Conservation (phyloP, 1,284 basidiomycete species). For the Ceratobasidium sp. region DNA sequence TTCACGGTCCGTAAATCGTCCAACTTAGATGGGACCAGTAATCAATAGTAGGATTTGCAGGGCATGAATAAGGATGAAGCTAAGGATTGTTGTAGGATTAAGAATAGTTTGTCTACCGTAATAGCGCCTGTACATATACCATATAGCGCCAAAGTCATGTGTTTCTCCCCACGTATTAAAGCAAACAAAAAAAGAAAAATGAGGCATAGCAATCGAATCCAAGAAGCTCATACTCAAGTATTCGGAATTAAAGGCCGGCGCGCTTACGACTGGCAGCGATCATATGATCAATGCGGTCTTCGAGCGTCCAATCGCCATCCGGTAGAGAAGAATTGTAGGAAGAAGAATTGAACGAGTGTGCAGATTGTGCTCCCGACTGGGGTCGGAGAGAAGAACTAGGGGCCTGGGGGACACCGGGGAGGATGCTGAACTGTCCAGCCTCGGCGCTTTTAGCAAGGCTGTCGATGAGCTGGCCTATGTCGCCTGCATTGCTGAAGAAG, state of each 20-base stretch:
- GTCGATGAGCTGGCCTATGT: conserved; percentile 83
- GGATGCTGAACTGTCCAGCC: conserved; percentile 79
- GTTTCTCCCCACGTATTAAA: background rate
- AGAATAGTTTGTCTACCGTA: conserved; percentile 9
- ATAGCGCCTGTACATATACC: conserved; percentile 19
- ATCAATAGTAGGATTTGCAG: conserved; percentile 35
- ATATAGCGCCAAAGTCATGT: background rate
- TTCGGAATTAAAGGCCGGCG: conserved; percentile 53
- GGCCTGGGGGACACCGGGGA: conserved; percentile 35
- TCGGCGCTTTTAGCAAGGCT: conserved; percentile 79
- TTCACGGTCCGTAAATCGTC: conserved; percentile 38
- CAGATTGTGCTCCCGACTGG: conserved; percentile 27
- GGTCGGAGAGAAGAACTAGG: conserved; percentile 21
- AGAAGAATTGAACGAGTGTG: conserved; percentile 54
- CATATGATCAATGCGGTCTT: conserved; percentile 79
- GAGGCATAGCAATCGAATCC: conserved; percentile 41
- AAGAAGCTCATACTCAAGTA: conserved; percentile 50
- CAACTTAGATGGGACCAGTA: conserved; percentile 6
- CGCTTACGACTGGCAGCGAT: conserved; percentile 57
- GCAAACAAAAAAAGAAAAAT: conserved; percentile 39
- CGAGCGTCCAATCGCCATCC: conserved; percentile 58
- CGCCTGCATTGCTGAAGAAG: conserved; percentile 77
- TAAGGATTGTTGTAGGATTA: conserved; percentile 5
- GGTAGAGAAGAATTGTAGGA: conserved; percentile 55
- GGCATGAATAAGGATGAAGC: conserved; percentile 42